A percentile compares a stretch with the other conserved stretches of the same genome.
Evolutionary conservation across 208 protist species (phyloP).

Genomic region (Porcisia hertigi): DNA sequence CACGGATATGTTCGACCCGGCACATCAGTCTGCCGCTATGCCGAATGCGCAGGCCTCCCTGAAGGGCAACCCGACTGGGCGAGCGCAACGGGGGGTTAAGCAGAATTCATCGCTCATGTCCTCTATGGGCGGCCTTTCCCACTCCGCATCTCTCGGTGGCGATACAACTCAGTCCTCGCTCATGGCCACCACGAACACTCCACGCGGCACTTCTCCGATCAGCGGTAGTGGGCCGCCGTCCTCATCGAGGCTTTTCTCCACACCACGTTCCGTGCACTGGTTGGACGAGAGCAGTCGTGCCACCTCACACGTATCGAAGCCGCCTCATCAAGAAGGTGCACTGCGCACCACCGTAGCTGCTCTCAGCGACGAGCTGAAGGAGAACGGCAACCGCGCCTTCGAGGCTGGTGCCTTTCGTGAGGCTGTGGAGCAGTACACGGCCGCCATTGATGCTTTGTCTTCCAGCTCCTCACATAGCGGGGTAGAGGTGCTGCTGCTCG

Average conservation of each 20-base stretch:
- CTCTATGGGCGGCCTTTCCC: slow-evolving; percentile 24
- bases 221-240: slow-evolving; percentile 6
- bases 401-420: slow-evolving; percentile 70
- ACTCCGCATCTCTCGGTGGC: slow-evolving; percentile 21
- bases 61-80: neutral
- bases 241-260: slow-evolving; percentile 1
- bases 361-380: slow-evolving; percentile 71
- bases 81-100: neutral
- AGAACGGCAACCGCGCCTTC: slow-evolving; percentile 91
- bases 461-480: neutral
- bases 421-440: slow-evolving; percentile 82
- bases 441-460: slow-evolving; percentile 66
- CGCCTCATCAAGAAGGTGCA: neutral
- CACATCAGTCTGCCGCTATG: neutral
- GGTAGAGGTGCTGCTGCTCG: slow-evolving; percentile 35
- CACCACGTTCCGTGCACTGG: slow-evolving; percentile 11
- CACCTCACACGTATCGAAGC: slow-evolving; percentile 5
- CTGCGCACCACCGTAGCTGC: neutral
- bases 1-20: slow-evolving; percentile 71
- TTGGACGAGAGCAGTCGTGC: slow-evolving; percentile 3
- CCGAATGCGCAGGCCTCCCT: neutral
- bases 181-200: slow-evolving; percentile 1
- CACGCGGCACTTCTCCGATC: neutral
- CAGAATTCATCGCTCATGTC: slow-evolving; percentile 7
- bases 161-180: slow-evolving; percentile 3